These are phyloP conservation scores for Cryptococcus jaspeensis DNA, from an alignment of 1,284 basidiomycete genomes.

Conservation along the genomic window DNA sequence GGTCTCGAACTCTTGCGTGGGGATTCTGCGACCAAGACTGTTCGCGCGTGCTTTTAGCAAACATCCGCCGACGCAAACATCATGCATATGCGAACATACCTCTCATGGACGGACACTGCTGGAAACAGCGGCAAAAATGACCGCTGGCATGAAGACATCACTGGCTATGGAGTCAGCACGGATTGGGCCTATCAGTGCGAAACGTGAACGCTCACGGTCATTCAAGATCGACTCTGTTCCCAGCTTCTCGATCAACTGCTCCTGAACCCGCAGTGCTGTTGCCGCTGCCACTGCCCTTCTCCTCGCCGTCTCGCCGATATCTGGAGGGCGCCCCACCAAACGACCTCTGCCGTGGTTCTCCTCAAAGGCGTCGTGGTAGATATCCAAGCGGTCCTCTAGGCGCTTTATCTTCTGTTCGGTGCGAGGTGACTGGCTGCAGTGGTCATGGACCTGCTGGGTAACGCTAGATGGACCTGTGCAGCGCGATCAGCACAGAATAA, in stretches of 20 bases:
- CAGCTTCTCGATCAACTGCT: neutral
- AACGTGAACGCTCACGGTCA: neutral
- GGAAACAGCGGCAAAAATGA: neutral
- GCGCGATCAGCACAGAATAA: neutral
- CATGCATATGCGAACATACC: too few relatives aligned
- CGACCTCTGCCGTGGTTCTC: neutral
- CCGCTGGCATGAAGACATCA: neutral
- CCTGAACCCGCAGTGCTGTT: neutral
- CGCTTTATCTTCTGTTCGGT: neutral
- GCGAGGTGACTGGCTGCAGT: neutral
- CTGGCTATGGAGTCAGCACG: neutral
- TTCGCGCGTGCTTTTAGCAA: too few relatives aligned
- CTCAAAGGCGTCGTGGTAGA: neutral
- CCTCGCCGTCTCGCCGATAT: slow-evolving; percentile 1
- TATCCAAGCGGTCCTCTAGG: neutral
- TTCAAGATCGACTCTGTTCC: neutral
- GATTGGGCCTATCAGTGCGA: too few relatives aligned
- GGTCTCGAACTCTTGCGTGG: slow-evolving; percentile 7
- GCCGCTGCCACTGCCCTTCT: slow-evolving; percentile 1
- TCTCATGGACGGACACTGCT: neutral
- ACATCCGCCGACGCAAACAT: neutral
- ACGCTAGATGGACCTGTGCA: neutral
- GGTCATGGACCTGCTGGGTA: neutral
- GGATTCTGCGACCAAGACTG: slow-evolving; percentile 5
- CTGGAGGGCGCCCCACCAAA: neutral